Evolutionary conservation across 2,329 filamentous ascomycete genomes (phyloP).

Genomic region (Magnaporthiopsis incrustans): DNA sequence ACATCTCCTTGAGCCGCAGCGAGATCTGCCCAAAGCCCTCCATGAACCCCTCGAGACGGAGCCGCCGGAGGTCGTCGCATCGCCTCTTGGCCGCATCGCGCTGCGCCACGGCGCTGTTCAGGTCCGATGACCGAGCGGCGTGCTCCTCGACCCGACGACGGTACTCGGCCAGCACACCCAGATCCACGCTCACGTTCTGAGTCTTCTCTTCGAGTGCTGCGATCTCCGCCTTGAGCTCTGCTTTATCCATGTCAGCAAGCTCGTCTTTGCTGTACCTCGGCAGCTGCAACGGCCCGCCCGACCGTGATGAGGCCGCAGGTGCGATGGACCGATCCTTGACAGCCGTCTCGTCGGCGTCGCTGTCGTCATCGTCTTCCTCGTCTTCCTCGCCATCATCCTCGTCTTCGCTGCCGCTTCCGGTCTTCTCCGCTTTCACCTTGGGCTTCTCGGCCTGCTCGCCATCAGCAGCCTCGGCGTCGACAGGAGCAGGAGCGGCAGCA

Average conservation of each 20-base stretch:
- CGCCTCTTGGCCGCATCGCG: constrained; percentile 87
- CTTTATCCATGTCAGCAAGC: constrained; percentile 57
- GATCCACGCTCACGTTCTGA: constrained; percentile 78
- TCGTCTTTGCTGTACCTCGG: constrained; percentile 71
- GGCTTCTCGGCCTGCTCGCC: constrained; percentile 15
- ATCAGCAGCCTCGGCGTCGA: constrained; percentile 16
- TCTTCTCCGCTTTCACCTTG: constrained; percentile 4
- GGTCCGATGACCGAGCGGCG: constrained; percentile 57
- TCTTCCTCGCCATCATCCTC: constrained; percentile 19
- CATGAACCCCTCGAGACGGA: constrained; percentile 96
- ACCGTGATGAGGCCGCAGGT: neutral
- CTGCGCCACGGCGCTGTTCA: constrained; percentile 66
- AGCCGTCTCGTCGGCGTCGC: constrained; percentile 16
- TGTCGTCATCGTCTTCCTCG: constrained; percentile 22
- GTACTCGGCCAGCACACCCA: constrained; percentile 57
- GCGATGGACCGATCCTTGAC: constrained; percentile 19
- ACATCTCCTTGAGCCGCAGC: constrained; percentile 96
- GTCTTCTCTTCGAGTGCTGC: constrained; percentile 60
- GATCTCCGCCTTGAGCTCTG: constrained; percentile 53
- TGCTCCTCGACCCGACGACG: constrained; percentile 31
- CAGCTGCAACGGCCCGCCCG: constrained; percentile 40
- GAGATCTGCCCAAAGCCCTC: constrained; percentile 94
- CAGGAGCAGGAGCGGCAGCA: neutral
- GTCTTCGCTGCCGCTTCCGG: neutral
- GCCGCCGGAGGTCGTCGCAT: constrained; percentile 81